Percentiles rank a stretch among this genome's conserved stretches.
phyloP scores from a whole-genome alignment of 441 rosid species.

The Populus hybrid region DNA sequence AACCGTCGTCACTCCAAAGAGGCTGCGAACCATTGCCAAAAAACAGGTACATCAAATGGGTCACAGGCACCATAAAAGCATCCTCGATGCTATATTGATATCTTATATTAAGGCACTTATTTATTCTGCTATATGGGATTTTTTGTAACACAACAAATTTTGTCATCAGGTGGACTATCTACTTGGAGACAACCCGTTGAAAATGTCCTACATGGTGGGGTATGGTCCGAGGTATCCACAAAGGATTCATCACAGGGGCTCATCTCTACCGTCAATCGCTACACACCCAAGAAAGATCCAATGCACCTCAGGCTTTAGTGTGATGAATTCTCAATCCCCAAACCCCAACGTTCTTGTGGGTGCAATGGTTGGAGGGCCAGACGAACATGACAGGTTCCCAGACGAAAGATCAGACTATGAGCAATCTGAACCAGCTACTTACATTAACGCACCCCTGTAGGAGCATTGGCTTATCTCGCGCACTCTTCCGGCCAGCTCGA shows the following conservation, averaged over 20 bases:
- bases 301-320: conserved; percentile 66
- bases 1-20: conserved; percentile 39
- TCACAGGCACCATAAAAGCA: too few relatives aligned
- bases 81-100: background rate
- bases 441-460: conserved; percentile 92
- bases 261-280: conserved; percentile 69
- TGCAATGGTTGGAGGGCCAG: conserved; percentile 91
- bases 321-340: conserved; percentile 59
- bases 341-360: conserved; percentile 80
- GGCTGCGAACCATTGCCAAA: conserved; percentile 68
- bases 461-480: conserved; percentile 76
- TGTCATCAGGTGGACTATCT: conserved; percentile 69
- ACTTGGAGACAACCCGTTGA: conserved; percentile 80
- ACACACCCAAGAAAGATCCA: conserved; percentile 58
- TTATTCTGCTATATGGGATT: too few relatives aligned
- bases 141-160: background rate
- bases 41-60: conserved; percentile 39
- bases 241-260: conserved; percentile 90
- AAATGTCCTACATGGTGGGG: conserved; percentile 91
- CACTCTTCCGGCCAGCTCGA: conserved; percentile 79
- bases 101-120: background rate
- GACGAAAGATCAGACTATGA: conserved; percentile 70
- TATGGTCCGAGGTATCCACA: conserved; percentile 66
- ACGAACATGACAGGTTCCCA: conserved; percentile 59
- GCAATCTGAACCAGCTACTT: conserved; percentile 91